These are phyloP conservation scores for Diplodia intermedia DNA, from an alignment of 2,329 filamentous ascomycete genomes.

Conservation along the genomic window DNA sequence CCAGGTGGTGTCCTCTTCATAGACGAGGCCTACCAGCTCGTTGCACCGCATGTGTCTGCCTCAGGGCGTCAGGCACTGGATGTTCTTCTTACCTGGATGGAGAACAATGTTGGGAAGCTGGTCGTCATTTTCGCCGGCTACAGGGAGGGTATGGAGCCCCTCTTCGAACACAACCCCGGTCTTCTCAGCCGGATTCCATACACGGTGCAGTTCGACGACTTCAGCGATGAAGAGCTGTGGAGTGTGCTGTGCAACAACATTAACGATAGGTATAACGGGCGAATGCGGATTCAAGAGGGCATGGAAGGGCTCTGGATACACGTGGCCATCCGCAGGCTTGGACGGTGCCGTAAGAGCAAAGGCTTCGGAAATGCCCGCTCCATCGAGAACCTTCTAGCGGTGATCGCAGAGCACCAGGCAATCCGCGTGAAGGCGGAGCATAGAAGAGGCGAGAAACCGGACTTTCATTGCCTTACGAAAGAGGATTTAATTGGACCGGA, in stretches of 20 bases:
- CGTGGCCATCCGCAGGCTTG: conserved; percentile 50
- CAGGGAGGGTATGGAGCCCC: conserved; percentile 74
- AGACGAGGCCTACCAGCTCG: conserved; percentile 79
- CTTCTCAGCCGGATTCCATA: conserved; percentile 72
- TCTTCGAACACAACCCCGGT: conserved; percentile 74
- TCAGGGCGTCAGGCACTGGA: conserved; percentile 69
- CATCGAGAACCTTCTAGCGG: conserved; percentile 66
- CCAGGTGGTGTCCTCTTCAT: conserved; percentile 77
- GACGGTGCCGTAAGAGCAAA: conserved; percentile 65
- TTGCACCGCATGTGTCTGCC: conserved; percentile 62
- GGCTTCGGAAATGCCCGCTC: conserved; percentile 78
- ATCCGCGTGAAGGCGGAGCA: conserved; percentile 57
- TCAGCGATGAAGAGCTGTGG: conserved; percentile 66
- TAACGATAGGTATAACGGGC: conserved; percentile 39
- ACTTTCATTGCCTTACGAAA: background rate
- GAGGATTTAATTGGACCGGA: conserved; percentile 76
- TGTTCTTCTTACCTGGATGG: conserved; percentile 73
- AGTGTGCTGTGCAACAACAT: background rate
- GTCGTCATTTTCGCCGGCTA: conserved; percentile 78
- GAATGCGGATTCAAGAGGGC: conserved; percentile 58
- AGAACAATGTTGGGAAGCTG: conserved; percentile 72
- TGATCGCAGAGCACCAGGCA: conserved; percentile 65
- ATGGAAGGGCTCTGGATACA: background rate
- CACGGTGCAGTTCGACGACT: conserved; percentile 72
- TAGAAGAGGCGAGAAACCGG: background rate